phyloP scores from a whole-genome alignment of 768 basidiomycete genomes.

The Boletus fagicola region DNA sequence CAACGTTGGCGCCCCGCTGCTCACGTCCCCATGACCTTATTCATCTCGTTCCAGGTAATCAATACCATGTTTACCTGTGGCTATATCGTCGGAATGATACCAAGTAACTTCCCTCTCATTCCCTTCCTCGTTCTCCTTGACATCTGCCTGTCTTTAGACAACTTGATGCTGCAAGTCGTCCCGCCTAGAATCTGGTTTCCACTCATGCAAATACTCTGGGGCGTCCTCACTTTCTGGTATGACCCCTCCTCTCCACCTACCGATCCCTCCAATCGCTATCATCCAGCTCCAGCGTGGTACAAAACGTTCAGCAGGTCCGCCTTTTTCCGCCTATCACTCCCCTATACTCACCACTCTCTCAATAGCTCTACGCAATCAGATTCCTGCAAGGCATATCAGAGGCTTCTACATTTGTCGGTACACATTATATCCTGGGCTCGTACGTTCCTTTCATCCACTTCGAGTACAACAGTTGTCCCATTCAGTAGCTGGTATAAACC shows the following conservation, averaged over 20 bases:
- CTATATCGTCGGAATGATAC: constrained; percentile 74
- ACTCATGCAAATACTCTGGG: constrained; percentile 63
- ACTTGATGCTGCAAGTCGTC: constrained; percentile 62
- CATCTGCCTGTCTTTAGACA: constrained; percentile 41
- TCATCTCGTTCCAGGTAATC: constrained; percentile 44
- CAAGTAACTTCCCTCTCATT: constrained; percentile 40
- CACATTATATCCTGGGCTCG: constrained; percentile 72
- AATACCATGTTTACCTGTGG: constrained; percentile 73
- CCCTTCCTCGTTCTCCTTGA: not conserved
- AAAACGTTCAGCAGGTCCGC: constrained; percentile 53
- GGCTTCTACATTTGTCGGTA: constrained; percentile 74
- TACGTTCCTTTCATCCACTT: constrained; percentile 33
- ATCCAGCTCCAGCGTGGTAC: constrained; percentile 53
- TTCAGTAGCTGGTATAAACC: constrained; percentile 62
- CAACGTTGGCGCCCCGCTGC: constrained; percentile 40
- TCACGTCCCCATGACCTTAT: not conserved
- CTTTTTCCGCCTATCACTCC: not conserved
- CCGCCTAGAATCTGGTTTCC: constrained; percentile 68
- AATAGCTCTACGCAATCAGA: constrained; percentile 62
- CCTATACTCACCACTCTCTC: not conserved
- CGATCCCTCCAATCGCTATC: not conserved
- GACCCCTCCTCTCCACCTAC: not conserved
- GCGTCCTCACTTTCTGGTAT: constrained; percentile 61
- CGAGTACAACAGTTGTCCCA: not conserved
- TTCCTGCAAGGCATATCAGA: constrained; percentile 75